Conservation (phyloP, 1,284 basidiomycete genomes). For the Xanthoconium separans region DNA sequence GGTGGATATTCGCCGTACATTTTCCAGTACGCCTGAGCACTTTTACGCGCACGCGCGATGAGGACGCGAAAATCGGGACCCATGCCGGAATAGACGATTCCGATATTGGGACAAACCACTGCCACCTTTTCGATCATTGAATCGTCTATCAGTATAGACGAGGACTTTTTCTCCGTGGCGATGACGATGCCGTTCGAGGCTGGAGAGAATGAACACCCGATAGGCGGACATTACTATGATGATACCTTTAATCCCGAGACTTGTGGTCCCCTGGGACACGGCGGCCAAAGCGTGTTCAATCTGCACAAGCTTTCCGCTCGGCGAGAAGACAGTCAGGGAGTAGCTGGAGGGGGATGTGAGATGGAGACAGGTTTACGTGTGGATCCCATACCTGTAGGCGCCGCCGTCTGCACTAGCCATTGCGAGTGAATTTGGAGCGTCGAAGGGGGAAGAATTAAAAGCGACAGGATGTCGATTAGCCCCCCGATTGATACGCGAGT, state of each 20-base stretch:
- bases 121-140: constrained; percentile 97
- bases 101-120: constrained; percentile 97
- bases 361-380: constrained; percentile 17
- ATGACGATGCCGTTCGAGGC: constrained; percentile 99
- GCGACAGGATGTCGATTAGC: constrained; percentile 19
- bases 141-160: constrained; percentile 96
- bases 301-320: constrained; percentile 97
- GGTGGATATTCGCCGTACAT: constrained; percentile 99
- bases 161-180: constrained; percentile 98
- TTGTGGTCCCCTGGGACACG: constrained; percentile 95
- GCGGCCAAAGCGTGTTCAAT: constrained; percentile 99
- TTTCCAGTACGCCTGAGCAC: constrained; percentile 99
- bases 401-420: constrained; percentile 78
- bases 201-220: constrained; percentile 36
- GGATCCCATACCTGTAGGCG: constrained; percentile 65
- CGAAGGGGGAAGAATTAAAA: constrained; percentile 18
- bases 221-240: constrained; percentile 20
- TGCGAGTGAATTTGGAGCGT: constrained; percentile 11
- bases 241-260: constrained; percentile 96
- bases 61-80: constrained; percentile 97
- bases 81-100: constrained; percentile 99
- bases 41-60: constrained; percentile 92
- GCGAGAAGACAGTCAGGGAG: constrained; percentile 98
- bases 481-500: constrained; percentile 22
- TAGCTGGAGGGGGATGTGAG: constrained; percentile 59